Percentiles rank a stretch among this genome's conserved stretches.
Conservation (phyloP, 768 basidiomycete species). For the Mycena amicta region DNA sequence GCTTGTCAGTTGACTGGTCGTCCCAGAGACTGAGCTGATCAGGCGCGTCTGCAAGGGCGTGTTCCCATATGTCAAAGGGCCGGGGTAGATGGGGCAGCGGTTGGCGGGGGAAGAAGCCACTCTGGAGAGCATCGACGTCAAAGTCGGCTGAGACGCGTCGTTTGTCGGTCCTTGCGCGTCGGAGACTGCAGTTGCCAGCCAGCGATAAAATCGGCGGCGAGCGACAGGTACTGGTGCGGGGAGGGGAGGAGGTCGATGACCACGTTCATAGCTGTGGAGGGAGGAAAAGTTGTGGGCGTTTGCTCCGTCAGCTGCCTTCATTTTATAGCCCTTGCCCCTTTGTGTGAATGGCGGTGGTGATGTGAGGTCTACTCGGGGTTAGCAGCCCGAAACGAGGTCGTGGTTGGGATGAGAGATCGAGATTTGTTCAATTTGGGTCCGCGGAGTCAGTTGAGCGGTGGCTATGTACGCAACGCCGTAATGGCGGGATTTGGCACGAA, state of each 20-base stretch:
- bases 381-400: conserved; percentile 15
- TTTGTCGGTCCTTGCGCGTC: conserved; percentile 31
- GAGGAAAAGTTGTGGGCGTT: conserved; percentile 11
- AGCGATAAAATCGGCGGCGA: conserved; percentile 42
- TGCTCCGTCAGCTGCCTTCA: background rate
- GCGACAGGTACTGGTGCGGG: conserved; percentile 51
- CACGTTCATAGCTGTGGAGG: conserved; percentile 16
- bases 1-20: conserved; percentile 50
- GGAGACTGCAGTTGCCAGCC: conserved; percentile 45
- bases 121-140: conserved; percentile 54
- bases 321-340: conserved; percentile 8
- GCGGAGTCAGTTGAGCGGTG: conserved; percentile 18
- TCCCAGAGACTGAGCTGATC: conserved; percentile 58
- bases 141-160: conserved; percentile 48
- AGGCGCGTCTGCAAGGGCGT: conserved; percentile 57
- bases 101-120: conserved; percentile 83
- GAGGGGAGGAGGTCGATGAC: conserved; percentile 49
- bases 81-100: conserved; percentile 59
- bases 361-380: conserved; percentile 15
- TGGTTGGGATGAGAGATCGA: conserved; percentile 7
- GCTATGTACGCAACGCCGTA: conserved; percentile 4
- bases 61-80: conserved; percentile 72
- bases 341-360: background rate
- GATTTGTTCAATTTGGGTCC: conserved; percentile 15
- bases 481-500: conserved; percentile 1